Base-by-base conservation (phyloP, 805 yeast genomes). In the Pichia membranifaciens region DNA sequence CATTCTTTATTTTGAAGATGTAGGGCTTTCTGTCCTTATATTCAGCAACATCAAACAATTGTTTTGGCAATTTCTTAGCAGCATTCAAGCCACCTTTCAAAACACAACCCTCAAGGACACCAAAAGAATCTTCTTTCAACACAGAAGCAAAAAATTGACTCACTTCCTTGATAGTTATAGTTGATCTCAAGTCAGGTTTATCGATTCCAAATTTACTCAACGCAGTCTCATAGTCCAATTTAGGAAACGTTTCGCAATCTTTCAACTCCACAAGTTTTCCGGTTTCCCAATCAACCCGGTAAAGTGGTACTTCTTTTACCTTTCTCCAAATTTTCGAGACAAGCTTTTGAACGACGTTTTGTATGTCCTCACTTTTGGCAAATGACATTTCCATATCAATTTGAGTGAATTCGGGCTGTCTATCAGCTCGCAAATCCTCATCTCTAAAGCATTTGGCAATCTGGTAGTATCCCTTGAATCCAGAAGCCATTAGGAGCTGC, bases 331-430 rank as follows among this genome's bases (percentile, higher is more conserved):
- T 70, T 1, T 60, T 59, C 5, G 64, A 60, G 0, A 88, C 75
- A 0, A 85, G 60, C 13, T 68, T 67, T 57, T 84, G 85, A 2
- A 91, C 80, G 0, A 79, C 81, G 0, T 60, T 48, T 62, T 78
- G 81, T 5, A 93, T 95, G 54, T 86, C 87, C 15, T 71, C 67
- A 29, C 79, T 78, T 52, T 73, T 72, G 3, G 90, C 82, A 69
- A 83, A 93, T 17, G 90, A 78, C 91, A 93, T 84, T 64, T 93
- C 99, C 66, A 93, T 57, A 71, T 93, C 99, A n/a, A 93, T 69
- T 66, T 93, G 99, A 0, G 99, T 93, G 63, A 93, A 93, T 62
- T 93, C 99, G 0, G 98, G 98, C 66, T 93, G 99, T 65, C 99
- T 77, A 64, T 93, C 99, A 1, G 87, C 82, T 50, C 99, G 75